These are phyloP conservation scores for Castanospermum australe DNA, from an alignment of 306 rosid species.

Conservation along the genomic window DNA sequence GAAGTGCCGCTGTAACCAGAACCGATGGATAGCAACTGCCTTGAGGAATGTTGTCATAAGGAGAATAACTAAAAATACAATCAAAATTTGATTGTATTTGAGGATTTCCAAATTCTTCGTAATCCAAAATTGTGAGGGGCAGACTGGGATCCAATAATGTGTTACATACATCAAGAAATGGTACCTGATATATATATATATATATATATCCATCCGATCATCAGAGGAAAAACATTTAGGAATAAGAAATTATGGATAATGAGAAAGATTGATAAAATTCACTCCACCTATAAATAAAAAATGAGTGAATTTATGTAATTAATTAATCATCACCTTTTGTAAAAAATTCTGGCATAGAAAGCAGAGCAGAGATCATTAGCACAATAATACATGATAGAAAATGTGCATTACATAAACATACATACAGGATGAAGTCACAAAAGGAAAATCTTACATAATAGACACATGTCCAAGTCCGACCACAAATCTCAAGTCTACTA, in stretches of 20 bases:
- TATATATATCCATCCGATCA: not conserved
- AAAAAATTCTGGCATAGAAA: not conserved
- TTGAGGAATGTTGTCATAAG: slow-evolving; percentile 74
- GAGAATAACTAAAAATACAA: slow-evolving; percentile 68
- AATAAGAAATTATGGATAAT: not conserved
- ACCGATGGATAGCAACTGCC: slow-evolving; percentile 81
- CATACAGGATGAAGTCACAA: not conserved
- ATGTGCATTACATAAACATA: not conserved
- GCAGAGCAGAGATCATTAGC: slow-evolving; percentile 4
- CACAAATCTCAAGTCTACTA: not conserved
- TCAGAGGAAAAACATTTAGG: slow-evolving; percentile 11
- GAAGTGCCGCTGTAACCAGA: slow-evolving; percentile 70
- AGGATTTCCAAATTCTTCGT: slow-evolving; percentile 96
- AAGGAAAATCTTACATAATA: not conserved
- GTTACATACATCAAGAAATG: slow-evolving; percentile 94
- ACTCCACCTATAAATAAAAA: not conserved
- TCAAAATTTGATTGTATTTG: slow-evolving; percentile 49
- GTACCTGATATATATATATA: slow-evolving; percentile 56
- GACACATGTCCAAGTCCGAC: not conserved
- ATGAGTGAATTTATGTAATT: not conserved
- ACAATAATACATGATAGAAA: not conserved
- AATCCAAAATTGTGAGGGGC: slow-evolving; percentile 86
- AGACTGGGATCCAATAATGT: slow-evolving; percentile 82
- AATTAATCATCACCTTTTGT: not conserved
- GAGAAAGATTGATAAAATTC: not conserved